Percentiles rank a stretch among this genome's conserved stretches.
phyloP scores from a whole-genome alignment of 208 protist species.

The Leishmania turanica region DNA sequence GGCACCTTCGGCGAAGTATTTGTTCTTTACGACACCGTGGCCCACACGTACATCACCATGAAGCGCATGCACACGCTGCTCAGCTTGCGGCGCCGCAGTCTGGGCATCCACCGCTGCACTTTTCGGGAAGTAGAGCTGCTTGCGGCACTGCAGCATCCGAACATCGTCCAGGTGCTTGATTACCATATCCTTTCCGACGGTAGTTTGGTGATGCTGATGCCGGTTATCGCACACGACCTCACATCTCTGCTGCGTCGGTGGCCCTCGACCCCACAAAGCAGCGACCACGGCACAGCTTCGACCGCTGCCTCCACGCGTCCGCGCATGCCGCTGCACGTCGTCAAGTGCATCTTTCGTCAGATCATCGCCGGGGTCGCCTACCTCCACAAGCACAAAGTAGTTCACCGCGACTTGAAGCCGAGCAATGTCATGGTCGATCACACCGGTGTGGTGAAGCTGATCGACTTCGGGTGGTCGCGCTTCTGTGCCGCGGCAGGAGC shows the following conservation, averaged over 20 bases:
- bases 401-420: conserved; percentile 90
- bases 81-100: conserved; percentile 40
- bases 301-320: conserved; percentile 4
- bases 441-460: conserved; percentile 76
- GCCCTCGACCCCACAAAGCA: conserved; percentile 24
- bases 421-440: conserved; percentile 90
- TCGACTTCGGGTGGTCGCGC: conserved; percentile 91
- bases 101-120: conserved; percentile 78
- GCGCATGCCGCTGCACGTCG: conserved; percentile 71
- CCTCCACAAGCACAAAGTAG: conserved; percentile 74
- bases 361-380: conserved; percentile 78
- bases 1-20: conserved; percentile 88
- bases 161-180: conserved; percentile 67
- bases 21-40: conserved; percentile 80
- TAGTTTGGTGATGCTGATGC: conserved; percentile 72
- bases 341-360: conserved; percentile 87
- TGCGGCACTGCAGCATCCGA: conserved; percentile 67
- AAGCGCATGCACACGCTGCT: conserved; percentile 80
- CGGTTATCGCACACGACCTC: conserved; percentile 79
- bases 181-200: conserved; percentile 77
- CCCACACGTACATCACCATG: conserved; percentile 77
- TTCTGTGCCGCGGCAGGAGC: conserved; percentile 27
- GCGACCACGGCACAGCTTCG: not conserved
- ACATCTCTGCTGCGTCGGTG: conserved; percentile 62
- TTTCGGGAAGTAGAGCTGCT: conserved; percentile 79